Evolutionary conservation across 2,329 filamentous ascomycete species (phyloP).

Genomic region (Dothideomycetes sp.): DNA sequence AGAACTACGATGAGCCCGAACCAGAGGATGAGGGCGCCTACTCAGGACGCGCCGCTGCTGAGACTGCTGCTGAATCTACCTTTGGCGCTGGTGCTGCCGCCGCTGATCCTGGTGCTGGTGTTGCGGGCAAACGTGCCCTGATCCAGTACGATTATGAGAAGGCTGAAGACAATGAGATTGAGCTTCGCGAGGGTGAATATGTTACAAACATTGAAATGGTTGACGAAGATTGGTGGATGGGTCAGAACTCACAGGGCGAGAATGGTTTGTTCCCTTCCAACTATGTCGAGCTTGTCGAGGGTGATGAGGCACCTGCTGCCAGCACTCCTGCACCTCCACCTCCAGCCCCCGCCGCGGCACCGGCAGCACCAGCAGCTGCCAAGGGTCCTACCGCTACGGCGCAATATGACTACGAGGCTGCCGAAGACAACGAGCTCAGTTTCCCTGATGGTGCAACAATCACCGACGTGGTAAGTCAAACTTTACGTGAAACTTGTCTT

Average conservation of each 20-base stretch:
- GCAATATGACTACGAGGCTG: slow-evolving; percentile 91
- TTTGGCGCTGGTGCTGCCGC: slow-evolving; percentile 34
- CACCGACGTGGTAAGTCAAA: slow-evolving; percentile 57
- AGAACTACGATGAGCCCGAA: slow-evolving; percentile 56
- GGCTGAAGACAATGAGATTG: slow-evolving; percentile 93
- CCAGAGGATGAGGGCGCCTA: slow-evolving; percentile 54
- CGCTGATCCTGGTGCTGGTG: slow-evolving; percentile 28
- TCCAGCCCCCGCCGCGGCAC: slow-evolving; percentile 26
- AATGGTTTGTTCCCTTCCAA: slow-evolving; percentile 91
- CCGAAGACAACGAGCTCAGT: slow-evolving; percentile 78
- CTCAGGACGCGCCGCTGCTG: slow-evolving; percentile 43
- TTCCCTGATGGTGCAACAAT: slow-evolving; percentile 87
- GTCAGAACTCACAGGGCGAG: slow-evolving; percentile 75
- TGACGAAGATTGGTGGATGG: slow-evolving; percentile 98
- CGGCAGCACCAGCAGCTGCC: slow-evolving; percentile 29
- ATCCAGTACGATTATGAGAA: slow-evolving; percentile 96
- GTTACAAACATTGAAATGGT: slow-evolving; percentile 95
- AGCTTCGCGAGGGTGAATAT: slow-evolving; percentile 77
- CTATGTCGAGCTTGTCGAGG: slow-evolving; percentile 81
- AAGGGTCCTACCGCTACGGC: slow-evolving; percentile 60
- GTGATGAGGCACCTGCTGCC: slow-evolving; percentile 32
- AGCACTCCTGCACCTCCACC: slow-evolving; percentile 33
- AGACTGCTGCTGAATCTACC: slow-evolving; percentile 36
- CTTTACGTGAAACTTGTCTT: neutral
- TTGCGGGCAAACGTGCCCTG: slow-evolving; percentile 60